Evolutionary conservation across 2,329 filamentous ascomycete genomes (phyloP), one percentile per base, ranked within the genome.

Genomic region (Colletotrichum falcatum): DNA sequence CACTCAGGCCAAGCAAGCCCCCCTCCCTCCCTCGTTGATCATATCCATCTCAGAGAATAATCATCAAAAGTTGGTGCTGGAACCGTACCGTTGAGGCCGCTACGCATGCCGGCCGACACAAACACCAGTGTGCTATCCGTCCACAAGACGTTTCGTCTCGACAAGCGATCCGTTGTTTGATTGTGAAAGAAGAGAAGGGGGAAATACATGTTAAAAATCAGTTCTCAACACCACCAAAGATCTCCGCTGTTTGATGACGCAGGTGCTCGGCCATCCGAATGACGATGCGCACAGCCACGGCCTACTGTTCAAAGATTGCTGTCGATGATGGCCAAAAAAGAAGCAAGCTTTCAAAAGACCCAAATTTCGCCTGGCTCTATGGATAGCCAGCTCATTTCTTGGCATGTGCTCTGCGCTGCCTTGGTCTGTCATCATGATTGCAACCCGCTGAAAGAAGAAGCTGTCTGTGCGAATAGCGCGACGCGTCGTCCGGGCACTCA

Each of bases 71-170:
- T 33, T 58, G 63, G 26, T 62, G 44, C 51, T 30, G 42, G 42
- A 23, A 26, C 28, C 67, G 58, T 48, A 54, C 67, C 56, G 61
- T 51, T 54, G 51, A 54, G 9, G 61, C 46, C 26, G 54, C 44
- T 67, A 46, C 42, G 20, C n/a, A 46, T 46, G 20, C 53, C 53
- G 44, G 14, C 23, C n/a, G 37, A 28, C 30, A 42, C 42, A 44
- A 66, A 28, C 53, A 48, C 23, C 53, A 37, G 35, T 26, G 26
- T 35, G 28, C 63, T 46, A 20, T 53, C 39, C 65, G 53, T 65
- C 69, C 69, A 70, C 65, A 70, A 61, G 65, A 61, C 70, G 60
- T 71, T 71, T 71, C 54, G 60, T 60, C 51, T 69, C 51, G 33
- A 42, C 33, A 48, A 62, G 56, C 53, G 23, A 56, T 44, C 44